These are phyloP conservation scores for Ogataea siamensis DNA, from an alignment of 805 yeast species.

Conservation along the genomic window DNA sequence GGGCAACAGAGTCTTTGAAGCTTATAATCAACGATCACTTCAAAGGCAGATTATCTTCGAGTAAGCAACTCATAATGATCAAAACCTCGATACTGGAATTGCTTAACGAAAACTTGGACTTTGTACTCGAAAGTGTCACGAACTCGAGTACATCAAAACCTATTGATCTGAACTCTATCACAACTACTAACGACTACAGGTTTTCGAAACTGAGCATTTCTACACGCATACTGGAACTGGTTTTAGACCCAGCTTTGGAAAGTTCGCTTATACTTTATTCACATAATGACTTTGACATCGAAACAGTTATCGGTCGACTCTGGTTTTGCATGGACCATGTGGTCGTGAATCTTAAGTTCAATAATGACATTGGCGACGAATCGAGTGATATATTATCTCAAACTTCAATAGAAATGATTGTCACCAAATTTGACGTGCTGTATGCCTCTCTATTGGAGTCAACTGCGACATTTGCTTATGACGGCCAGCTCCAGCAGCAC, in stretches of 20 bases:
- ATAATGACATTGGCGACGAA: constrained; percentile 10
- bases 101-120: constrained; percentile 23
- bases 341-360: constrained; percentile 27
- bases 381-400: constrained; percentile 18
- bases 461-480: constrained; percentile 19
- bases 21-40: constrained; percentile 24
- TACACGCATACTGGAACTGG: constrained; percentile 26
- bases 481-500: constrained; percentile 18
- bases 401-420: constrained; percentile 18
- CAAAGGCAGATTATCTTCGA: constrained; percentile 24
- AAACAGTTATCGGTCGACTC: constrained; percentile 26
- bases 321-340: constrained; percentile 36
- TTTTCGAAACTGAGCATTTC: constrained; percentile 29
- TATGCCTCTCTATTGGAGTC: constrained; percentile 28
- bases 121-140: constrained; percentile 27
- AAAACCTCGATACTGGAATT: constrained; percentile 22
- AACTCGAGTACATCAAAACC: constrained; percentile 19
- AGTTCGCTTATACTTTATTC: constrained; percentile 22
- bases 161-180: constrained; percentile 19
- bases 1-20: constrained; percentile 24
- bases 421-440: constrained; percentile 28
- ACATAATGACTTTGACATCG: constrained; percentile 23
- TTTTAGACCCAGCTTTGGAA: constrained; percentile 25
- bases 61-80: constrained; percentile 23
- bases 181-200: constrained; percentile 19